Percentiles rank a stretch among this genome's conserved stretches.
Evolutionary conservation across 768 basidiomycete genomes (phyloP).

Genomic region (Tricholoma matsutake): DNA sequence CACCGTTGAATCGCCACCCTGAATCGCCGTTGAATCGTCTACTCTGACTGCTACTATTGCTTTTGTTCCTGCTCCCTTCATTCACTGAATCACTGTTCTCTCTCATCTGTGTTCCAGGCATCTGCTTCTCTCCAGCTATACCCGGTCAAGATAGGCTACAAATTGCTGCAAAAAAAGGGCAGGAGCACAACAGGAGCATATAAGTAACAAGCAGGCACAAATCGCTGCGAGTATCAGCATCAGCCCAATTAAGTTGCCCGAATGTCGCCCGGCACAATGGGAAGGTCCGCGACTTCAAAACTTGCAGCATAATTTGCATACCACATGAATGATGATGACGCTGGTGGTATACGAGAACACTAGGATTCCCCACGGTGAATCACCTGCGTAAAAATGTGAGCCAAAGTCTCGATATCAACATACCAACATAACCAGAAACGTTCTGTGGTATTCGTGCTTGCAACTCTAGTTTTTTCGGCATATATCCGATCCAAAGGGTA

Average conservation of each 20-base stretch:
- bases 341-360: constrained; percentile 88
- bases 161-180: constrained; percentile 61
- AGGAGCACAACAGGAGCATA: constrained; percentile 59
- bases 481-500: constrained; percentile 75
- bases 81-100: too few species aligned
- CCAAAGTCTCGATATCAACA: constrained; percentile 2
- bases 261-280: constrained; percentile 73
- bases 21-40: too few species aligned
- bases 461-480: constrained; percentile 61
- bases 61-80: too few species aligned
- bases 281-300: constrained; percentile 86
- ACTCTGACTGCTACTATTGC: too few species aligned
- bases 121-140: too few species aligned
- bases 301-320: constrained; percentile 71
- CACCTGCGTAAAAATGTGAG: constrained; percentile 31
- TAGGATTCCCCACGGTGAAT: constrained; percentile 58
- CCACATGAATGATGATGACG: constrained; percentile 81
- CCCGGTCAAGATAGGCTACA: too few species aligned
- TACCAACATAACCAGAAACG: constrained; percentile 63
- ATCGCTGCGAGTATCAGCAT: constrained; percentile 51
- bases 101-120: too few species aligned
- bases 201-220: constrained; percentile 60
- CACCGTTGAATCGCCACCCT: too few species aligned
- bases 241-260: constrained; percentile 57
- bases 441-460: constrained; percentile 68